Percentiles rank a stretch among this genome's conserved stretches.
Conservation (phyloP, 2,329 filamentous ascomycete species). For the Aspergillus vadensis region DNA sequence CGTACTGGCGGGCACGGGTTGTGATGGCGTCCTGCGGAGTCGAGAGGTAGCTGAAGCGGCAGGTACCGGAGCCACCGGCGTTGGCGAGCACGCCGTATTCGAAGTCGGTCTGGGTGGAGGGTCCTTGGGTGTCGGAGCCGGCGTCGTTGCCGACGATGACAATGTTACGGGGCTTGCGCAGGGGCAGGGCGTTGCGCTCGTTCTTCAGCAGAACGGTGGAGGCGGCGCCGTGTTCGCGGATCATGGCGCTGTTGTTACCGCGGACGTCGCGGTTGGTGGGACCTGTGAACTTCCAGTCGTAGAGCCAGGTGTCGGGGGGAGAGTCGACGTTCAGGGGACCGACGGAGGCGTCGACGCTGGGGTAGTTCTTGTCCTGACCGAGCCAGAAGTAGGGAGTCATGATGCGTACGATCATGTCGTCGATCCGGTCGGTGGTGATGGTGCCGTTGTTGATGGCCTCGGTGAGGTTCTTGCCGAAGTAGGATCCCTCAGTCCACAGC, state of each 20-base stretch:
- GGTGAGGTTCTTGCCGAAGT: conserved; percentile 25
- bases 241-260: conserved; percentile 66
- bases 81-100: conserved; percentile 22
- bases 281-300: conserved; percentile 20
- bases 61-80: conserved; percentile 22
- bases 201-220: conserved; percentile 72
- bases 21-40: conserved; percentile 34
- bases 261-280: conserved; percentile 59
- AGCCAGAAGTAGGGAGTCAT: conserved; percentile 51
- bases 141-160: conserved; percentile 56
- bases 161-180: conserved; percentile 51
- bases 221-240: conserved; percentile 72
- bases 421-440: conserved; percentile 42
- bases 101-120: conserved; percentile 14
- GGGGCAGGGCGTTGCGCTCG: conserved; percentile 49
- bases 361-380: conserved; percentile 45
- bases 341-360: conserved; percentile 16
- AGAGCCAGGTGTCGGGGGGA: conserved; percentile 16
- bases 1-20: conserved; percentile 23
- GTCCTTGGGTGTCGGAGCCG: conserved; percentile 33
- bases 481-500: conserved; percentile 39
- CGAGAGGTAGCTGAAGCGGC: conserved; percentile 28
- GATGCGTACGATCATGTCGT: conserved; percentile 52
- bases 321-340: conserved; percentile 32
- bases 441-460: conserved; percentile 42